Evolutionary conservation across 1,284 basidiomycete species (phyloP).

Genomic region (Papiliotrema fonsecae): DNA sequence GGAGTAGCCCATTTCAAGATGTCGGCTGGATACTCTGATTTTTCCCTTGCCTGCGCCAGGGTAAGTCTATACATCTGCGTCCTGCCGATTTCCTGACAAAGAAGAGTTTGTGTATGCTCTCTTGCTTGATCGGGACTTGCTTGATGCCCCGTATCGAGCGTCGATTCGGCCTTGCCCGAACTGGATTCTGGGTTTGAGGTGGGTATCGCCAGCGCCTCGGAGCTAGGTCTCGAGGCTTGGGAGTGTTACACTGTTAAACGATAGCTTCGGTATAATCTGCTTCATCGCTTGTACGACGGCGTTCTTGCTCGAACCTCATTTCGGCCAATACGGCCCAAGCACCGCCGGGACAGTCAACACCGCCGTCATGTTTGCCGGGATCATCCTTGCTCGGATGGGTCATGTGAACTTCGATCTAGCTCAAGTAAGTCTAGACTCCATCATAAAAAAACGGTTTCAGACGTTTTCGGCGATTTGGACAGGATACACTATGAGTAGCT

Average conservation of each 20-base stretch:
- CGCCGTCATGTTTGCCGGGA: not conserved
- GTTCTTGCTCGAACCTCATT: not conserved
- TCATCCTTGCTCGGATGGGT: not conserved
- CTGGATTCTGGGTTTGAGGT: not conserved
- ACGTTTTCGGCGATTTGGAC: too few species aligned
- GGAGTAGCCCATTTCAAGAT: slow-evolving; percentile 3
- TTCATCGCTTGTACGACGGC: not conserved
- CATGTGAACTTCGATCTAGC: slow-evolving; percentile 1
- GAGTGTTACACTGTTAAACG: not conserved
- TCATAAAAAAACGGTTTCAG: too few species aligned
- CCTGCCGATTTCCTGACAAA: not conserved
- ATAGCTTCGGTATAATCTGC: not conserved
- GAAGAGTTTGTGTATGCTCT: not conserved
- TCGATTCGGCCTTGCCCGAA: not conserved
- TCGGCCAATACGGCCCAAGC: not conserved
- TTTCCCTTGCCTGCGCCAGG: not conserved
- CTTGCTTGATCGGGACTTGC: not conserved
- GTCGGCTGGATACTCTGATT: not conserved
- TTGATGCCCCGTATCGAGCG: not conserved
- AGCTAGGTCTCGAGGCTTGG: not conserved
- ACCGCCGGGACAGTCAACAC: not conserved
- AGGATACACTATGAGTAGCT: not conserved
- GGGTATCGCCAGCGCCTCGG: not conserved
- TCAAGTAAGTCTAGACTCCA: not conserved
- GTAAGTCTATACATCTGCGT: not conserved